Percentiles rank a stretch among this genome's conserved stretches.
Conservation (phyloP, 371 early-diverging fungal genomes). For the Dinochytrium kinnereticum region DNA sequence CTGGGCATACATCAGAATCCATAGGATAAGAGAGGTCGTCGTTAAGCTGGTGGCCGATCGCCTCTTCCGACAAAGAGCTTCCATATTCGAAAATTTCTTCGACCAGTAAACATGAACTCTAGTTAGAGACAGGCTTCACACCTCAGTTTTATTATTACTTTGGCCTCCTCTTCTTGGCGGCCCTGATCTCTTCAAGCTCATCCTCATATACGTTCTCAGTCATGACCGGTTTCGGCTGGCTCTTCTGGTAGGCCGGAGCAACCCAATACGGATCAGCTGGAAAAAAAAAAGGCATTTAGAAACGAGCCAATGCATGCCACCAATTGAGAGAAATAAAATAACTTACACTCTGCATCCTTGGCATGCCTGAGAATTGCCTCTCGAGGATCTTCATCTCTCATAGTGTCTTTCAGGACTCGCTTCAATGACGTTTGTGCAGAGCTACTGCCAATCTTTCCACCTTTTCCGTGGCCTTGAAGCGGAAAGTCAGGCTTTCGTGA, state of each 20-base stretch:
- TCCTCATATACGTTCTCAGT: slow-evolving; percentile 70
- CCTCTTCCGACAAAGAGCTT: no score
- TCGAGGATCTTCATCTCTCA: slow-evolving; percentile 90
- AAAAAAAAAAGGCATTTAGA: neutral
- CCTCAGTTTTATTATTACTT: slow-evolving; percentile 27
- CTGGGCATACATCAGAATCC: no score
- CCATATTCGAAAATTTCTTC: no score
- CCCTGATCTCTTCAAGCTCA: slow-evolving; percentile 58
- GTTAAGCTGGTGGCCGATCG: no score
- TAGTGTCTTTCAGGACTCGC: slow-evolving; percentile 80
- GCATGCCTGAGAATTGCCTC: slow-evolving; percentile 93
- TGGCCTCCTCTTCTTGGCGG: slow-evolving; percentile 51
- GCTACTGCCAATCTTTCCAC: slow-evolving; percentile 83
- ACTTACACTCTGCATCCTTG: slow-evolving; percentile 70
- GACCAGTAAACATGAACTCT: no score
- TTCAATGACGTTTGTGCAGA: slow-evolving; percentile 85
- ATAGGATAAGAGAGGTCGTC: no score
- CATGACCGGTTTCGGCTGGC: slow-evolving; percentile 82
- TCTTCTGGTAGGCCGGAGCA: slow-evolving; percentile 82
- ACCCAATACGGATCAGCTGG: slow-evolving; percentile 84
- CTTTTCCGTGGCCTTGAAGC: slow-evolving; percentile 80
- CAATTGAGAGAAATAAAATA: neutral
- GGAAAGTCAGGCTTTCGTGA: slow-evolving; percentile 81
- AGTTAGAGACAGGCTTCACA: neutral
- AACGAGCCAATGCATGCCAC: neutral